phyloP scores from a whole-genome alignment of 768 basidiomycete species.

The Xerocomellus dryophilus region DNA sequence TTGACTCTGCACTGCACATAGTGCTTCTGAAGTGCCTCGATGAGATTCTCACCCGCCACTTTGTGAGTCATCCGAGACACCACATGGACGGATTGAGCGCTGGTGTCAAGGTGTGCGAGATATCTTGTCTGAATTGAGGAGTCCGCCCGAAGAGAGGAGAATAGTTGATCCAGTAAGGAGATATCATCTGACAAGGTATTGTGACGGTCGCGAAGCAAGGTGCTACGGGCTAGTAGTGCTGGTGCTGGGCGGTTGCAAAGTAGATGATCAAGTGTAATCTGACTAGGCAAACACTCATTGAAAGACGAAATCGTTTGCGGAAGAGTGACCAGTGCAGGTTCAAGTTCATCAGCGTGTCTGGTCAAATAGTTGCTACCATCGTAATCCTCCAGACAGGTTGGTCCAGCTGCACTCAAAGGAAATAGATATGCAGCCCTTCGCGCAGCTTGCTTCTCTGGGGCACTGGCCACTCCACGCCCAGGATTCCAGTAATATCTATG shows the following conservation, averaged over 20 bases:
- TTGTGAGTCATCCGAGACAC: not conserved
- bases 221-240: not conserved
- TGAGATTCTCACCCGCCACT: not conserved
- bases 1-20: not conserved
- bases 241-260: not conserved
- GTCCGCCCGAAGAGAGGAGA: not conserved
- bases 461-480: too few species aligned
- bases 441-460: not conserved
- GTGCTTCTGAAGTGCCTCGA: not conserved
- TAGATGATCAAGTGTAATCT: not conserved
- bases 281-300: not conserved
- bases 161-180: not conserved
- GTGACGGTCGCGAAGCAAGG: too few species aligned
- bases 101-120: not conserved
- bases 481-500: not conserved
- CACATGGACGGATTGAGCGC: not conserved
- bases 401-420: not conserved
- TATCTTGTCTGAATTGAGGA: not conserved
- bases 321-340: not conserved
- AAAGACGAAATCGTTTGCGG: accelerated
- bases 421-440: not conserved
- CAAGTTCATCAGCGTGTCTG: too few species aligned
- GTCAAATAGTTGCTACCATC: not conserved
- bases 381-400: not conserved
- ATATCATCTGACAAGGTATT: not conserved